Evolutionary conservation across 2,329 filamentous ascomycete species (phyloP).

Genomic region (Alternaria atra): DNA sequence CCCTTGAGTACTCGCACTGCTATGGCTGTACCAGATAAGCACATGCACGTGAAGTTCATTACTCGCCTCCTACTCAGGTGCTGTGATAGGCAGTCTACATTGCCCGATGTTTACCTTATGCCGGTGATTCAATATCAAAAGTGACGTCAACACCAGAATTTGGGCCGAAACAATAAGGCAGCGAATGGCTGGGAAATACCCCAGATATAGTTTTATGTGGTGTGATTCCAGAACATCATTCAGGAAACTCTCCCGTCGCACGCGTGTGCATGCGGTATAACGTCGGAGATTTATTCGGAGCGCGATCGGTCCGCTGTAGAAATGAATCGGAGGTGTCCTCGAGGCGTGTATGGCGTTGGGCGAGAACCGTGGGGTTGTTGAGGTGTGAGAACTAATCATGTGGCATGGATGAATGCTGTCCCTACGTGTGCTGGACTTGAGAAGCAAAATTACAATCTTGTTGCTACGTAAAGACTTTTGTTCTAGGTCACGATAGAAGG

Average conservation of each 20-base stretch:
- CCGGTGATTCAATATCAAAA: background rate
- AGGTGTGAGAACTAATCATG: background rate
- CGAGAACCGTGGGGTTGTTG: background rate
- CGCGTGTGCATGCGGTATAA: constrained; percentile 10
- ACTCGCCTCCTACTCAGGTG: background rate
- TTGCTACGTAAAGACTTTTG: background rate
- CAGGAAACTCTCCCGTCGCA: constrained; percentile 3
- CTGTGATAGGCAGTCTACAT: background rate
- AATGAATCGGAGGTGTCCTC: background rate
- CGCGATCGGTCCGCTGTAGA: background rate
- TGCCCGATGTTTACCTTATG: background rate
- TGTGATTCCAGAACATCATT: background rate
- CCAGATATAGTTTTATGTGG: background rate
- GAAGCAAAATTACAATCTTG: constrained; percentile 1
- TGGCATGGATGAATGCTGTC: background rate
- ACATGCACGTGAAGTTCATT: background rate
- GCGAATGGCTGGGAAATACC: background rate
- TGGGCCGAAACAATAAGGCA: constrained; percentile 1
- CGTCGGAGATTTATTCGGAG: constrained; percentile 14
- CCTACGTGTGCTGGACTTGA: background rate
- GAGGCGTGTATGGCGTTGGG: constrained; percentile 2
- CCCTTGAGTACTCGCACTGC: background rate
- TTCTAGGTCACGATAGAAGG: constrained; percentile 11
- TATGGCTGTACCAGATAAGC: constrained; percentile 3
- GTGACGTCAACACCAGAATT: background rate